Base-by-base conservation (phyloP, 2,329 filamentous ascomycete species). In the Penicillium palitans region DNA sequence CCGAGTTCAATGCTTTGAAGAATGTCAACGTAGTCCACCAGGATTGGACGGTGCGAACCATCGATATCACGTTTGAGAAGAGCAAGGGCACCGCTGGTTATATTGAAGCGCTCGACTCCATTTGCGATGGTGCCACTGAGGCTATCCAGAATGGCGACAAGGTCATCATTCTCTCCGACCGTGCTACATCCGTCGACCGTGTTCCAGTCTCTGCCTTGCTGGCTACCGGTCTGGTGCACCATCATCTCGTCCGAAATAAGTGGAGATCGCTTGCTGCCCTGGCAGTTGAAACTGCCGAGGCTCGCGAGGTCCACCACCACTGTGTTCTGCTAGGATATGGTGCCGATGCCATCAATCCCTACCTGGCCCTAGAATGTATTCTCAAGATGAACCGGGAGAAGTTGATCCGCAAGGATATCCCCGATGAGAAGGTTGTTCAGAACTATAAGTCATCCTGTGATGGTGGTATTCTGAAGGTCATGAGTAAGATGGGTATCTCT, bases 401-500 rank as follows among this genome's bases (percentile, higher is more conserved):
- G 52, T 81, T 97, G 62, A 96, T 97, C 76, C 89, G 92, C 76
- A 96, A 96, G 84, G 90, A 95, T 76, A 81, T 96, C 44, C 84
- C 84, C 21, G 86, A 95, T 58, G 88, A 96, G 61, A 84, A 88
- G 69, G 86, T 97, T 57, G 93, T 97, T 66, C 87, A 89, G 69
- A 98, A 98, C 81, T 98, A 97, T 84, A 96, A 96, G 80, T 90
- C 96, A 76, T 97, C 93, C 62, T 93, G 90, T 69, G 93, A 97
- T 67, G 93, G 93, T 71, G 93, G 93, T 80, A 96, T 98, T 64
- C 82, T 98, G 64, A 98, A 98, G 79, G 93, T 98, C 74, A 98
- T 98, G 93, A 95, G 90, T 76, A 98, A 98, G 83, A 98, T 98
- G 93, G 93, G 93, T 80, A 98, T 98, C 64, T 97, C 93, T 7